Evolutionary conservation across 169 alveolate genomes (phyloP).

Genomic region (Eimeria sp.): DNA sequence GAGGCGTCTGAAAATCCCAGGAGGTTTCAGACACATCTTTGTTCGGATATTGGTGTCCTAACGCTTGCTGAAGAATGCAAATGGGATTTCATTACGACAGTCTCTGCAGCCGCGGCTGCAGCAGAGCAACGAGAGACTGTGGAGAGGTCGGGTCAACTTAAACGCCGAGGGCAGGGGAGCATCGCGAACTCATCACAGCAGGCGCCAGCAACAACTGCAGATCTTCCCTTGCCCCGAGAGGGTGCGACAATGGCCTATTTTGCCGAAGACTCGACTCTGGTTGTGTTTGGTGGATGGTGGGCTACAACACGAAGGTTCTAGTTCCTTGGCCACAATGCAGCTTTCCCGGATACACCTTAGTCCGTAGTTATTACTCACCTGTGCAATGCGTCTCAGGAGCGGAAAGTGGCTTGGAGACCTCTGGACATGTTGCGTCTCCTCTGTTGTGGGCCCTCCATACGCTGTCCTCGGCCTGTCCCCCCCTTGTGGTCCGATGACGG

Average conservation of each 20-base stretch:
- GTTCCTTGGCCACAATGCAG: background rate
- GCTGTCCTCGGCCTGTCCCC: conserved; percentile 95
- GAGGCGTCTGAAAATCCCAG: conserved; percentile 93
- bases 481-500: conserved; percentile 96
- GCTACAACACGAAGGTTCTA: background rate
- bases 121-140: conserved; percentile 52
- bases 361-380: background rate
- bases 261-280: conserved; percentile 91
- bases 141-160: background rate
- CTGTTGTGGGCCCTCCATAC: conserved; percentile 97
- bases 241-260: conserved; percentile 95
- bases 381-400: conserved; percentile 77
- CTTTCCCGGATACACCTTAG: background rate
- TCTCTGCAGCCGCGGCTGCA: conserved; percentile 62
- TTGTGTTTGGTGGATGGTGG: conserved; percentile 97
- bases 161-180: conserved; percentile 63
- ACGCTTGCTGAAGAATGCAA: conserved; percentile 60
- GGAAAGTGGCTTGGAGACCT: conserved; percentile 96
- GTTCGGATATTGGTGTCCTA: conserved; percentile 80
- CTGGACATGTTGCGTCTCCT: conserved; percentile 93
- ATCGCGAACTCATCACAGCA: conserved; percentile 1
- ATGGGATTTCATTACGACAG: conserved; percentile 66
- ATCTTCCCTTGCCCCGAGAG: conserved; percentile 91
- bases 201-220: conserved; percentile 7
- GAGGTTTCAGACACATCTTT: conserved; percentile 87